Evolutionary conservation across 441 rosid species (phyloP), one percentile per base, ranked within the genome.

Genomic region (Rhodomyrtus psidioides): DNA sequence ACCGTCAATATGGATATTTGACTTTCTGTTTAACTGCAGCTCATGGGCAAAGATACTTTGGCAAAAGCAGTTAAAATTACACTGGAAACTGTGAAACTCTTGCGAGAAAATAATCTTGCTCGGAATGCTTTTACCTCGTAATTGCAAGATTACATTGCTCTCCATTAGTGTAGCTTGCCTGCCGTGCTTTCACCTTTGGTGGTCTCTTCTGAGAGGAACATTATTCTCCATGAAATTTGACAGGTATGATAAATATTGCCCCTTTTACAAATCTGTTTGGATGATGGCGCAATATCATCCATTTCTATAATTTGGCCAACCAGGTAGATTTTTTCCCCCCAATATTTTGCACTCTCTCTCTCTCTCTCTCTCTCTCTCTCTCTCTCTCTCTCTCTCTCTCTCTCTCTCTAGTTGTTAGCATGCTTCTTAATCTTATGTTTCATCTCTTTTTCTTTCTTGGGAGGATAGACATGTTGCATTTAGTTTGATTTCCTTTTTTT

Each of bases 261-360:
- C 99, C 75, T 98, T 98, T 93, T 98, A 96, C 97, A 98, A 98
- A 90, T 96, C 99, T 28, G 98, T 98, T 86, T 98, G 99, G 99
- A 95, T 98, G 99, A 98, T 98, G n/a, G 99, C 99, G 99, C 90
- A 98, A 98, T 94, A 98, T 98, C 53, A 93, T 98, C 85, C 99
- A 96, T 92, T 98, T 94, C 93, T 95, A 90, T 92, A 95, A 93
- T 90, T 90, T 98, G 93, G 98, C 99, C 92, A 96, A 98, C 85
- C 99, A 95, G 98, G 99, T 98, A 91, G 17, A 17, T 34, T 74
- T 21, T 65, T 62, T 79, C n/a, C 28, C 57, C 46, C 53, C 49
- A 55, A 65, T 34, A 65, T 34, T 65, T 65, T 0, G n/a, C n/a
- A n/a, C n/a, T n/a, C n/a, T n/a, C n/a, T n/a, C n/a, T n/a, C n/a